Evolutionary conservation across 371 early-diverging fungal genomes (phyloP).

Genomic region (Apophysomyces ossiformis): DNA sequence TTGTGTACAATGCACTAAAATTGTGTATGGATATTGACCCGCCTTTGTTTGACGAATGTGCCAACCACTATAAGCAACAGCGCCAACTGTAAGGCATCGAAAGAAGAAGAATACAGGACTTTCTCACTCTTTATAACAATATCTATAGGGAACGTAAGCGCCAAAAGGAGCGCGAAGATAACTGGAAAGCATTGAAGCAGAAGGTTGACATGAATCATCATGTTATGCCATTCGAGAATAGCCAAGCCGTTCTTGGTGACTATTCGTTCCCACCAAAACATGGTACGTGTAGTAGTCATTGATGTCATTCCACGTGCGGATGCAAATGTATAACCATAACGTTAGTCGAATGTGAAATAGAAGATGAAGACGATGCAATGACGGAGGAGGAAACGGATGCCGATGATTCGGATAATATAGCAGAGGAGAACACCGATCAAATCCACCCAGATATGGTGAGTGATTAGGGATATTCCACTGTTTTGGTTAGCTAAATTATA

Average conservation of each 20-base stretch:
- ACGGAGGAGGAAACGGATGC: slow-evolving; percentile 28
- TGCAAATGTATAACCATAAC: neutral
- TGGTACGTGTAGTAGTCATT: slow-evolving; percentile 15
- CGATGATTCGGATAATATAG: slow-evolving; percentile 15
- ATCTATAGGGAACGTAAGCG: slow-evolving; percentile 72
- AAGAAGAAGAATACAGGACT: neutral
- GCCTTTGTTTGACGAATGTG: slow-evolving; percentile 90
- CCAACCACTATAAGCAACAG: slow-evolving; percentile 79
- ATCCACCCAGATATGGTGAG: slow-evolving; percentile 39
- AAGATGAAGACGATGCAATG: slow-evolving; percentile 8
- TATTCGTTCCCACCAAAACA: slow-evolving; percentile 34
- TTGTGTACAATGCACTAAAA: slow-evolving; percentile 93
- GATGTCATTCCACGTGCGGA: neutral
- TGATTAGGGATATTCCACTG: too few relatives aligned
- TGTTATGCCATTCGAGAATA: neutral
- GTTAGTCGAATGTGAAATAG: slow-evolving; percentile 11
- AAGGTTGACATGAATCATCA: slow-evolving; percentile 21
- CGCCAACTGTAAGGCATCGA: slow-evolving; percentile 68
- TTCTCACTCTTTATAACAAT: neutral
- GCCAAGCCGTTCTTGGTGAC: neutral
- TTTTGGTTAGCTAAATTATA: neutral
- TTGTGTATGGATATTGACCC: slow-evolving; percentile 94
- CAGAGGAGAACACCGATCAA: slow-evolving; percentile 35
- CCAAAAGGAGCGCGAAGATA: slow-evolving; percentile 80
- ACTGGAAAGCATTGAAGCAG: slow-evolving; percentile 62